Evolutionary conservation across 768 basidiomycete genomes (phyloP).

Genomic region (Xerocomellus intermedius): DNA sequence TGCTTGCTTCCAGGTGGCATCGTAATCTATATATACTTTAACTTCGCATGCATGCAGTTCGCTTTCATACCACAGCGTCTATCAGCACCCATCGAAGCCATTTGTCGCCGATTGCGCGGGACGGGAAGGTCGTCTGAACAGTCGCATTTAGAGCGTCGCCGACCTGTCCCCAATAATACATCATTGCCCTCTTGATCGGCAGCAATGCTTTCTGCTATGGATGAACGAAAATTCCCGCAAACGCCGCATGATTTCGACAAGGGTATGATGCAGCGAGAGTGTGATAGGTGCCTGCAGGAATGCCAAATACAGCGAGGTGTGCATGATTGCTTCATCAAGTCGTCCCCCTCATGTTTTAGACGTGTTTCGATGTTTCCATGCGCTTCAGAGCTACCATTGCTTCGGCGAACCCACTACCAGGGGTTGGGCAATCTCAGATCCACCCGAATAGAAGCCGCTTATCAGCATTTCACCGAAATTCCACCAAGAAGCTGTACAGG

Average conservation of each 20-base stretch:
- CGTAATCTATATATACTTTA: conserved; percentile 8
- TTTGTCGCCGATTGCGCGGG: conserved; percentile 24
- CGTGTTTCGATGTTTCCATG: conserved; percentile 24
- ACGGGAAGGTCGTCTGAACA: conserved; percentile 2
- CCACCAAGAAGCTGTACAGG: conserved; percentile 6
- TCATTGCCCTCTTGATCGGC: conserved; percentile 24
- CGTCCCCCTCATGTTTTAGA: conserved; percentile 26
- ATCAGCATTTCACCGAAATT: conserved; percentile 31
- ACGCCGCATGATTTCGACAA: conserved; percentile 7
- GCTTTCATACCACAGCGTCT: conserved; percentile 12
- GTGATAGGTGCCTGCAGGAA: conserved; percentile 5
- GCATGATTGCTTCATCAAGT: conserved; percentile 13
- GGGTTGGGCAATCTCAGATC: conserved; percentile 29
- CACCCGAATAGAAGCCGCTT: conserved; percentile 15
- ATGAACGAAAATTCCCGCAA: conserved; percentile 11
- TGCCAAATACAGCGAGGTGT: conserved; percentile 16
- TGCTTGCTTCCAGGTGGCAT: conserved; percentile 10
- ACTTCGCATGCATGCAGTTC: conserved; percentile 12
- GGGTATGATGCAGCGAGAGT: conserved; percentile 1
- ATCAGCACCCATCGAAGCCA: conserved; percentile 13
- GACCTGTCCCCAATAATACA: conserved; percentile 27
- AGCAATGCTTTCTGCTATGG: conserved; percentile 17
- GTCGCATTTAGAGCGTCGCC: conserved; percentile 24
- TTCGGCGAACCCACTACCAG: conserved; percentile 23
- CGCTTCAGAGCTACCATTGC: conserved; percentile 14